Conservation (phyloP, 1,284 basidiomycete species). For the Puccinia hordei region DNA sequence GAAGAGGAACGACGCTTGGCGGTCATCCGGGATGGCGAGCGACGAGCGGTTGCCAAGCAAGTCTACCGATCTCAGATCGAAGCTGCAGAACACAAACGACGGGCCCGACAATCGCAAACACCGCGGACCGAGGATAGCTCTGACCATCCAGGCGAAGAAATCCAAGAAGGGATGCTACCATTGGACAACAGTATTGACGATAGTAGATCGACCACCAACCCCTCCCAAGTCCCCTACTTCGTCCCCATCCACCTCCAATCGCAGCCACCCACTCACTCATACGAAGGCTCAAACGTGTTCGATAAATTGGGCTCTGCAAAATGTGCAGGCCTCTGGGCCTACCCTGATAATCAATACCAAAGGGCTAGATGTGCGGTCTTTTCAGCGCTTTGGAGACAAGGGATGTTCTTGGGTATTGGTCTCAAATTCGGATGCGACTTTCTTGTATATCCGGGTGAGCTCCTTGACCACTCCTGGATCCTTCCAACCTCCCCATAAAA, state of each 20-base stretch:
- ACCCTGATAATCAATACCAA: conserved; percentile 69
- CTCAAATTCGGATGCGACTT: conserved; percentile 95
- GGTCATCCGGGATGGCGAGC: conserved; percentile 61
- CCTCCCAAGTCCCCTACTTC: conserved; percentile 21
- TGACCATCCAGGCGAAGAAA: conserved; percentile 1
- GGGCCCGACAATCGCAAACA: conserved; percentile 18
- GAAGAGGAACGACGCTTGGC: conserved; percentile 64
- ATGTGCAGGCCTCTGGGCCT: conserved; percentile 73
- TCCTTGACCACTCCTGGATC: conserved; percentile 39
- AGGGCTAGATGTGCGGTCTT: conserved; percentile 77
- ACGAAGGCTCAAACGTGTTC: conserved; percentile 59
- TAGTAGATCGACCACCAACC: neutral
- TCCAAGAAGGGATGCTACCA: conserved; percentile 21
- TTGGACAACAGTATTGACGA: neutral
- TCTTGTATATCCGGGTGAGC: conserved; percentile 86
- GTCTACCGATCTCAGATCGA: conserved; percentile 42
- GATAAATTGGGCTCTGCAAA: conserved; percentile 68
- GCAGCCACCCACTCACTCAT: conserved; percentile 8
- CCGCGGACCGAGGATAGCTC: neutral
- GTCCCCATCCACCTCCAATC: conserved; percentile 39
- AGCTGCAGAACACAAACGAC: conserved; percentile 27
- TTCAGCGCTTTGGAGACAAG: conserved; percentile 74
- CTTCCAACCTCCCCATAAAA: neutral
- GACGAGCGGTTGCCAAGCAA: conserved; percentile 32
- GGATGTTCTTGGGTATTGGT: conserved; percentile 80